Percentiles rank a stretch among this genome's conserved stretches.
Conservation (phyloP, 2,329 filamentous ascomycete species). For the Nemania sp. region DNA sequence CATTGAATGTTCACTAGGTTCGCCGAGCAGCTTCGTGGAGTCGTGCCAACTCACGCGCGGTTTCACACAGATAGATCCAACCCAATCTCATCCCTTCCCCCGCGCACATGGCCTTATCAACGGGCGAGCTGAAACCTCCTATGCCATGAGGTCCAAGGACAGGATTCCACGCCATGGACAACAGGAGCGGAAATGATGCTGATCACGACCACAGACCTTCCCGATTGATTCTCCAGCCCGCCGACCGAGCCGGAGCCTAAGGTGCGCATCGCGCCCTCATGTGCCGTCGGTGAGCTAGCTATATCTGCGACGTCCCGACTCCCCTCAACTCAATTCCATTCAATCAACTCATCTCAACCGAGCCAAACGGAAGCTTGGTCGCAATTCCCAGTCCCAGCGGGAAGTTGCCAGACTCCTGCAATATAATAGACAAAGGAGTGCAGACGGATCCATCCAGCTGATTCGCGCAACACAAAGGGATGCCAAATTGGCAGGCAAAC, state of each 20-base stretch:
- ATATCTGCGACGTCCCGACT: neutral
- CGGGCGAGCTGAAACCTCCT: slow-evolving; percentile 10
- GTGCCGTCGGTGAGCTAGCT: neutral
- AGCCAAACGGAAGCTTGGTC: too few species aligned
- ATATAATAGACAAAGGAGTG: neutral
- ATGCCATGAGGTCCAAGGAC: slow-evolving; percentile 14
- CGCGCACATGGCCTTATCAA: slow-evolving; percentile 24
- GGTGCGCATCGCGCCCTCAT: too few species aligned
- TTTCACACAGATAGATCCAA: slow-evolving; percentile 11
- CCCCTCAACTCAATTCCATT: neutral
- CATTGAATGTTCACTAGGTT: slow-evolving; percentile 2
- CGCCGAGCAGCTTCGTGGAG: slow-evolving; percentile 1
- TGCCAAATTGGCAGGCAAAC: neutral
- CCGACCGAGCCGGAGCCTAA: slow-evolving; percentile 6
- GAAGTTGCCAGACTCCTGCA: neutral
- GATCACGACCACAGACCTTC: slow-evolving; percentile 34
- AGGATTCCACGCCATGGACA: slow-evolving; percentile 14
- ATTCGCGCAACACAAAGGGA: neutral
- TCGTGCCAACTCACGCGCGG: neutral
- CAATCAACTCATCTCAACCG: too few species aligned
- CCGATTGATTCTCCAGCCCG: slow-evolving; percentile 26
- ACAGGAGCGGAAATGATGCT: slow-evolving; percentile 14
- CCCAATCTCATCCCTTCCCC: slow-evolving; percentile 27
- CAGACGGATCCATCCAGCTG: neutral
- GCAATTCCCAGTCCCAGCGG: neutral